phyloP scores from a whole-genome alignment of 257 asterid genomes.

The Solanum tarapatanum region DNA sequence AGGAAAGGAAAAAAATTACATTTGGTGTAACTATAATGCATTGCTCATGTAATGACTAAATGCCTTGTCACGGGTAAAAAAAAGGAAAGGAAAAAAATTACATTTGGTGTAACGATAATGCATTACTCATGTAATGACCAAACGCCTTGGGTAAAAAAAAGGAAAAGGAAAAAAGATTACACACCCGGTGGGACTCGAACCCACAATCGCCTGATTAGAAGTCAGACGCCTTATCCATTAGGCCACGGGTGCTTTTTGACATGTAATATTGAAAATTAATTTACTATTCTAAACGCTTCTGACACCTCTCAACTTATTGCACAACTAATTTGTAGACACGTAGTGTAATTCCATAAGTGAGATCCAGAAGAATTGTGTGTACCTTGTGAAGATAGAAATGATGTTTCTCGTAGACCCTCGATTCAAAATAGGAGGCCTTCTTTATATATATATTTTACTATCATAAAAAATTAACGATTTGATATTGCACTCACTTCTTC shows the following conservation, averaged over 20 bases:
- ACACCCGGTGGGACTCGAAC: constrained; percentile 36
- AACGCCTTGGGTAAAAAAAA: too few relatives aligned
- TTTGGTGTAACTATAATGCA: too few relatives aligned
- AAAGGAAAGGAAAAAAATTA: too few relatives aligned
- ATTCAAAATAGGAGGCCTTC: neutral
- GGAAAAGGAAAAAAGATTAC: rapidly evolving
- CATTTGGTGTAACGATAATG: too few relatives aligned
- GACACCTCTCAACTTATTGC: neutral
- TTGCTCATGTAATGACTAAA: too few relatives aligned
- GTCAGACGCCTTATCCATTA: constrained; percentile 47
- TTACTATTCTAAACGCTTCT: neutral
- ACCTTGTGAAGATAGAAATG: neutral
- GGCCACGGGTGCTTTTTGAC: constrained; percentile 11
- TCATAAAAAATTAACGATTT: neutral
- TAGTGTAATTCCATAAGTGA: neutral
- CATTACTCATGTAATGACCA: too few relatives aligned
- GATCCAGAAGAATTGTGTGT: rapidly evolving
- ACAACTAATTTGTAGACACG: neutral
- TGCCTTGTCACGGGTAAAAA: too few relatives aligned
- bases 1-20: too few relatives aligned
- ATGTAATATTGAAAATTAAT: rapidly evolving
- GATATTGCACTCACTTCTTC: neutral
- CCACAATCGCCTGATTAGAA: constrained; percentile 50
- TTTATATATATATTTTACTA: too few relatives aligned
- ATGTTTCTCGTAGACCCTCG: neutral